phyloP scores from a whole-genome alignment of 106 monocot species.

The Posidonia australis region DNA sequence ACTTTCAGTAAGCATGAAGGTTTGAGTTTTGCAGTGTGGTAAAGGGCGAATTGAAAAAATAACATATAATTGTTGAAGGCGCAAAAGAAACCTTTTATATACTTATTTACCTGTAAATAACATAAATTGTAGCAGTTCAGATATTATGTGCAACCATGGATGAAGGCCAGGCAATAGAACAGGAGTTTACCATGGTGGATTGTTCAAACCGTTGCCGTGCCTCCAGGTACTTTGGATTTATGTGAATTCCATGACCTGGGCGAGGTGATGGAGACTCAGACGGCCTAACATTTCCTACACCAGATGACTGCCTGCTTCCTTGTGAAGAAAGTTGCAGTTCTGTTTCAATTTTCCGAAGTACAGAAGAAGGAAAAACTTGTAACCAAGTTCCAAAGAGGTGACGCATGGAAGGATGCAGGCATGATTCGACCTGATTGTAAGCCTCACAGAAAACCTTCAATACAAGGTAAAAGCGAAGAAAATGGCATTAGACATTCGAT shows the following conservation, averaged over 20 bases:
- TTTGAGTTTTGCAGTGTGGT: too few relatives aligned
- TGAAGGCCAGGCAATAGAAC: too few relatives aligned
- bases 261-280: slow-evolving; percentile 58
- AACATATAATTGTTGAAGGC: too few relatives aligned
- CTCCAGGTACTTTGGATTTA: slow-evolving; percentile 92
- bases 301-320: slow-evolving; percentile 25
- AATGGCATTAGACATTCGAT: not conserved
- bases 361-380: slow-evolving; percentile 59
- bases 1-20: too few relatives aligned
- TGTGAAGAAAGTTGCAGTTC: slow-evolving; percentile 47
- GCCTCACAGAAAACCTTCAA: slow-evolving; percentile 72
- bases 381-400: slow-evolving; percentile 95
- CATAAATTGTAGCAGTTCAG: too few relatives aligned
- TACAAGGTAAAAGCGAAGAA: not conserved
- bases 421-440: slow-evolving; percentile 60
- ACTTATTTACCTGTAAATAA: too few relatives aligned
- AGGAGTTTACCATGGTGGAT: slow-evolving; percentile 31
- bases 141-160: too few relatives aligned
- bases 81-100: too few relatives aligned
- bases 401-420: slow-evolving; percentile 59
- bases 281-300: slow-evolving; percentile 13
- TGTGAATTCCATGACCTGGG: slow-evolving; percentile 74
- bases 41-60: too few relatives aligned
- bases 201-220: slow-evolving; percentile 42
- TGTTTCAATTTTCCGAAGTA: slow-evolving; percentile 51